phyloP scores from a whole-genome alignment of 805 yeast species.

The Peterozyma toletana region DNA sequence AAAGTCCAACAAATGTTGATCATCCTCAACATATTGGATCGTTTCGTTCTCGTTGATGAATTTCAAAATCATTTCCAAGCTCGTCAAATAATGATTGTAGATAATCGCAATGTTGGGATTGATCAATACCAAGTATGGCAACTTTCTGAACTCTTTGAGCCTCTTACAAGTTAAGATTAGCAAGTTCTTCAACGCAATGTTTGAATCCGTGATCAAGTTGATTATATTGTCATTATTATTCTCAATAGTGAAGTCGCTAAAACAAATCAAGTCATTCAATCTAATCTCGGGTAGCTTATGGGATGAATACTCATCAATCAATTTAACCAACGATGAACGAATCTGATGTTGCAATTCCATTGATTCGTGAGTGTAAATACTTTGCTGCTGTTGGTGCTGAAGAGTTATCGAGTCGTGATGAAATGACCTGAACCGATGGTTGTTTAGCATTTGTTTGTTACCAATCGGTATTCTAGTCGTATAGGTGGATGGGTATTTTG shows the following conservation, averaged over 20 bases:
- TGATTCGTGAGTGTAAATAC: background rate
- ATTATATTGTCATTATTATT: conserved; percentile 21
- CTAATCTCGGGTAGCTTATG: conserved; percentile 47
- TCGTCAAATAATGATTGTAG: conserved; percentile 64
- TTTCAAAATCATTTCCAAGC: conserved; percentile 46
- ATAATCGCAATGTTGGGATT: conserved; percentile 82
- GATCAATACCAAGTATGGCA: conserved; percentile 79
- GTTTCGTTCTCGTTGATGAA: conserved; percentile 27
- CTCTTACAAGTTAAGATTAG: conserved; percentile 65
- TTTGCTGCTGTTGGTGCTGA: too few relatives aligned
- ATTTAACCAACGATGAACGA: conserved; percentile 49
- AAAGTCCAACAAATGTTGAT: conserved; percentile 26
- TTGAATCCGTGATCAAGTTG: conserved; percentile 35
- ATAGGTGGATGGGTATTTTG: too few relatives aligned
- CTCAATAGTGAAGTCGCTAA: conserved; percentile 25
- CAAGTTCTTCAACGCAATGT: conserved; percentile 49
- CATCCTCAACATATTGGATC: conserved; percentile 1
- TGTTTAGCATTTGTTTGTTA: too few relatives aligned
- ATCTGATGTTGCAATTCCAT: conserved; percentile 34
- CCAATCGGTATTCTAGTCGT: too few relatives aligned
- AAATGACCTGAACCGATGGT: too few relatives aligned
- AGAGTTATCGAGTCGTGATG: too few relatives aligned
- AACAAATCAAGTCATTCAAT: conserved; percentile 39
- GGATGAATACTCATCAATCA: conserved; percentile 49
- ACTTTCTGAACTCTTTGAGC: conserved; percentile 55